Evolutionary conservation across 1,139 yeast genomes (phyloP), one percentile per base, ranked within the genome.

Genomic region (Zygosaccharomyces sapae): DNA sequence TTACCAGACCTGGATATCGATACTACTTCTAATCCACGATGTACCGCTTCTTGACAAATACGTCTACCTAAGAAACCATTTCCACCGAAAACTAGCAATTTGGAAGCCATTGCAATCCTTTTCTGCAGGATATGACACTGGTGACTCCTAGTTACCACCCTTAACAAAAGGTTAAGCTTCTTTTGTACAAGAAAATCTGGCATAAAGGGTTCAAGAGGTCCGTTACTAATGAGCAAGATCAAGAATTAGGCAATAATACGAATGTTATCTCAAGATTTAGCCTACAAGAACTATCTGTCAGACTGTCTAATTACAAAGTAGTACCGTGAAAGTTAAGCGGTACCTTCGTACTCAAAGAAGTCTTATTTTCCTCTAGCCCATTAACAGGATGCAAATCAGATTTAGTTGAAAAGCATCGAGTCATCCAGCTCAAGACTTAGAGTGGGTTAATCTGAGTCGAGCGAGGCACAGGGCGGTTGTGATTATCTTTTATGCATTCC

Each of bases 261-360:
- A 16, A 16, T 16, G 16, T 16, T 16, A 16, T 16, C 16, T 16
- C 16, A 16, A 16, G 16, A 16, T 8, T 27, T 7, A 8, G 9
- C n/a, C 5, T 10, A 27, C 5, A n/a, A 35, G 20, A 19, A 24
- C 16, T 16, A 19, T 9, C 69, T 82, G 83, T 82, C 53, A 72
- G 73, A 83, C 73, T 72, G 73, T 73, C 74, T 80, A 83, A 83
- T 82, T 83, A 80, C 89, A 80, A 77, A 75, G 66, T 80, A 79
- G 85, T 76, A 75, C 68, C 74, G 74, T 71, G 55, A 57, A 39
- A 60, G 40, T 33, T 62, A 75, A 76, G 70, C 73, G 83, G 77
- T 74, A 80, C 67, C 71, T 77, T 73, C 87, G 90, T 77, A 83
- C 89, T 83, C 90, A 83, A 83, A 80, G 72, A 65, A 67, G 79